These are phyloP conservation scores for Russula griseocarnosa DNA, from an alignment of 768 basidiomycete genomes.

Conservation along the genomic window DNA sequence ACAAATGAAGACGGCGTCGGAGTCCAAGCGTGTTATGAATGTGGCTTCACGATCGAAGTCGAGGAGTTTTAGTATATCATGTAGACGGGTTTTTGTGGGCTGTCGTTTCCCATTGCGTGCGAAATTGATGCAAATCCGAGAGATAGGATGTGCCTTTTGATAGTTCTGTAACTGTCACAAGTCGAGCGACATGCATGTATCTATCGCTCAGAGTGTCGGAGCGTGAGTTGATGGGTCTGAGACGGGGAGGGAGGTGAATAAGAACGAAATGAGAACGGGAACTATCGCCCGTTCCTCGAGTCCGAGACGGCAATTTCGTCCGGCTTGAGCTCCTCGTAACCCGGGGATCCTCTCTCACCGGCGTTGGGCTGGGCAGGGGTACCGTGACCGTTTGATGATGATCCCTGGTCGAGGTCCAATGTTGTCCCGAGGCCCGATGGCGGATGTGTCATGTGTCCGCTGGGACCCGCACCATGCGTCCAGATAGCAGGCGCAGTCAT, in stretches of 20 bases:
- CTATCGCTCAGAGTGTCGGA: slow-evolving; percentile 1
- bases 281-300: slow-evolving; percentile 27
- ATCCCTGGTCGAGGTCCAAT: slow-evolving; percentile 24
- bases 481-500: slow-evolving; percentile 56
- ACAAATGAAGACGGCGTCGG: slow-evolving; percentile 50
- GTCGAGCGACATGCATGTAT: slow-evolving; percentile 5
- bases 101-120: background rate
- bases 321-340: slow-evolving; percentile 17
- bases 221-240: background rate
- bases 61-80: slow-evolving; percentile 58
- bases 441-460: slow-evolving; percentile 33
- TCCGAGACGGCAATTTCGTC: slow-evolving; percentile 27
- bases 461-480: slow-evolving; percentile 73
- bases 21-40: slow-evolving; percentile 77
- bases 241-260: slow-evolving; percentile 1
- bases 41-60: slow-evolving; percentile 88
- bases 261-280: background rate
- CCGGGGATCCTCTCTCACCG: slow-evolving; percentile 14
- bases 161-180: slow-evolving; percentile 11
- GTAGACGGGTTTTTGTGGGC: background rate
- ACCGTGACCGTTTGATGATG: slow-evolving; percentile 9
- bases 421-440: slow-evolving; percentile 17
- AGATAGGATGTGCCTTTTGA: background rate
- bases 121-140: background rate
- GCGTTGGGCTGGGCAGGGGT: slow-evolving; percentile 8